Evolutionary conservation across 768 basidiomycete genomes (phyloP), one percentile per base, ranked within the genome.

Genomic region (Calocybe indica): DNA sequence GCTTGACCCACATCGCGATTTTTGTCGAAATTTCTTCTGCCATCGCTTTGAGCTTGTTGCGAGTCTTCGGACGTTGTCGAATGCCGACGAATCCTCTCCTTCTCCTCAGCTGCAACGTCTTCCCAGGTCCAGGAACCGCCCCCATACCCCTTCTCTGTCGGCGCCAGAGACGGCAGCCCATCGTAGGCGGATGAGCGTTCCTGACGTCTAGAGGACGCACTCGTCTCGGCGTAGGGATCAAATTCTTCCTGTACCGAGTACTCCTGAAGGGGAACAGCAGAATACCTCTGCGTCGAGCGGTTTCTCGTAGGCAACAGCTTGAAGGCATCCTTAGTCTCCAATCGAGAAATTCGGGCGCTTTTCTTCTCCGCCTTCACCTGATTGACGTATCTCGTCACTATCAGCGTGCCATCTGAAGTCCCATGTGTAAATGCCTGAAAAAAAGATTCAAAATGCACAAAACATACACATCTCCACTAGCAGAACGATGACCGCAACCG

Each of bases 371-470:
- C 62, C 46, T 73, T 68, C 11, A 83, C 59, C 53, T 72, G 74
- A 52, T 76, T 74, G 34, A 77, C 61, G 55, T 82, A 82, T 6
- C 79, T 74, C 10, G 76, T 72, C 4, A 73, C 71, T 41, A 80
- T 69, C 43, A 82, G 52, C 3, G 67, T 69, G n/a, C 75, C 77
- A 52, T 80, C 81, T 83, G 43, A 5, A 47, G 15, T 15, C 46
- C 10, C 28, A 8, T 14, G 32, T 34, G 38, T 55, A 36, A 10
- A 44, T n/a, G 12, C 49, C 36, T 49, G 40, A 46, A 37, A 7
- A 32, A 50, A 11, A 9, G n/a, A n/a, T n/a, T n/a, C n/a, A 41
- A 12, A 36, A 38, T 34, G 39, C 11, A 41, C 34, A 28, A 43
- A 5, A 37, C 15, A 55, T 56, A 84, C 83, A 85, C 13, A 82